A percentile compares a stretch with the other conserved stretches of the same genome.
These are phyloP conservation scores for Anisodus tanguticus DNA, from an alignment of 257 asterid genomes.

Conservation along the genomic window DNA sequence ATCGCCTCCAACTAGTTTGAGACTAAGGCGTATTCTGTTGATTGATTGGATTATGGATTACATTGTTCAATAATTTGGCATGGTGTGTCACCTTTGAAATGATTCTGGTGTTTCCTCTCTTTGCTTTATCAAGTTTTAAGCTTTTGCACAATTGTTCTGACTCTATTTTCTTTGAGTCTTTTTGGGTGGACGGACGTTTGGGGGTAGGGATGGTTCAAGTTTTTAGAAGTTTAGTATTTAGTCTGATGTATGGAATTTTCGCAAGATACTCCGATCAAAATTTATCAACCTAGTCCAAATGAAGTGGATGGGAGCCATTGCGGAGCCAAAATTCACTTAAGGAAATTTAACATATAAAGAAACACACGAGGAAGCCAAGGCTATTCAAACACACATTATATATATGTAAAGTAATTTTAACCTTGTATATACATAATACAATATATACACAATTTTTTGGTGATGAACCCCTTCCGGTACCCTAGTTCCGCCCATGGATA, in stretches of 20 bases:
- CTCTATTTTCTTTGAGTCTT: not conserved
- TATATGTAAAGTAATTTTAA: too few species aligned
- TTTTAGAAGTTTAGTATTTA: not conserved
- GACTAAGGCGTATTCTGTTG: not conserved
- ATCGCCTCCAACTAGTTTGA: not conserved
- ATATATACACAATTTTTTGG: too few species aligned
- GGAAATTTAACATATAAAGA: too few species aligned
- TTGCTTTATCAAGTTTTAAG: not conserved
- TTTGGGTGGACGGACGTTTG: not conserved
- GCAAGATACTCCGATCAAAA: not conserved
- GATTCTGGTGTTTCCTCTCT: not conserved
- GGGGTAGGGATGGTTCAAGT: not conserved
- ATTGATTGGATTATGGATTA: not conserved
- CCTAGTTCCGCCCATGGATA: too few species aligned
- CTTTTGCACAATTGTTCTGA: not conserved
- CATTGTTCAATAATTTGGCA: not conserved
- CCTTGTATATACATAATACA: too few species aligned
- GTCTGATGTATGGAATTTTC: not conserved
- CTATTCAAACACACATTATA: too few species aligned
- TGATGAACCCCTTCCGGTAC: too few species aligned
- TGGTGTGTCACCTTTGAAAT: not conserved
- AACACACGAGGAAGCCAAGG: too few species aligned
- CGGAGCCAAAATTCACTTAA: too few species aligned
- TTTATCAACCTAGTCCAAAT: not conserved
- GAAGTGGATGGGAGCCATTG: not conserved